Evolutionary conservation across 257 asterid species (phyloP).

Genomic region (Primulina huaijiensis): DNA sequence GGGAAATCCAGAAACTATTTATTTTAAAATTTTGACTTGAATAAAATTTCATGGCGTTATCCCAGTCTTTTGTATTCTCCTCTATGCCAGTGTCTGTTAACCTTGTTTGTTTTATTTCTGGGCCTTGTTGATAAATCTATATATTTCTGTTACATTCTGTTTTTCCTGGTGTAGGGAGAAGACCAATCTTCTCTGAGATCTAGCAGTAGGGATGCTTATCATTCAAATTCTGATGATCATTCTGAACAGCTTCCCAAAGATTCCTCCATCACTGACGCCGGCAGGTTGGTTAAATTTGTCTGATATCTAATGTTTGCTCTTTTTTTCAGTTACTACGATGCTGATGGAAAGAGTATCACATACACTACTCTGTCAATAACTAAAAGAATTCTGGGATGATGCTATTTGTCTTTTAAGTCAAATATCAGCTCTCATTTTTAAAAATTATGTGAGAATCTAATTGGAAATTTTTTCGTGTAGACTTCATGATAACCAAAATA

Average conservation of each 20-base stretch:
- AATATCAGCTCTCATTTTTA: too few relatives aligned
- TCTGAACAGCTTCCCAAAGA: slow-evolving; percentile 44
- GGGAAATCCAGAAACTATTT: neutral
- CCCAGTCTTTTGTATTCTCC: neutral
- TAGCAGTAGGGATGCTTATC: slow-evolving; percentile 37
- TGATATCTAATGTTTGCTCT: slow-evolving; percentile 15
- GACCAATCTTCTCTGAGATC: slow-evolving; percentile 39
- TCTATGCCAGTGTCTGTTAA: neutral
- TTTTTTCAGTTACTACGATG: neutral
- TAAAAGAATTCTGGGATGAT: too few relatives aligned
- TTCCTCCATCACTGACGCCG: slow-evolving; percentile 30
- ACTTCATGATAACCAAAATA: slow-evolving; percentile 46
- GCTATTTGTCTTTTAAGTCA: too few relatives aligned
- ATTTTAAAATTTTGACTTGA: neutral
- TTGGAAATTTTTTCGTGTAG: slow-evolving; percentile 28
- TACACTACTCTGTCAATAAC: neutral
- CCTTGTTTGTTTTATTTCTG: slow-evolving; percentile 3
- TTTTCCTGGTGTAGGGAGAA: slow-evolving; percentile 53
- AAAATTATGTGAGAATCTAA: too few relatives aligned
- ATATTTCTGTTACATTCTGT: slow-evolving; percentile 19
- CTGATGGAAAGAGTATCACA: neutral
- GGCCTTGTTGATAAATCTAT: neutral
- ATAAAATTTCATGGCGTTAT: neutral
- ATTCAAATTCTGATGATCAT: slow-evolving; percentile 45
- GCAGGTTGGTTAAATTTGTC: slow-evolving; percentile 46